These are phyloP conservation scores for Gamarada debralockiae DNA, from an alignment of 495 filamentous ascomycete species.

Conservation along the genomic window DNA sequence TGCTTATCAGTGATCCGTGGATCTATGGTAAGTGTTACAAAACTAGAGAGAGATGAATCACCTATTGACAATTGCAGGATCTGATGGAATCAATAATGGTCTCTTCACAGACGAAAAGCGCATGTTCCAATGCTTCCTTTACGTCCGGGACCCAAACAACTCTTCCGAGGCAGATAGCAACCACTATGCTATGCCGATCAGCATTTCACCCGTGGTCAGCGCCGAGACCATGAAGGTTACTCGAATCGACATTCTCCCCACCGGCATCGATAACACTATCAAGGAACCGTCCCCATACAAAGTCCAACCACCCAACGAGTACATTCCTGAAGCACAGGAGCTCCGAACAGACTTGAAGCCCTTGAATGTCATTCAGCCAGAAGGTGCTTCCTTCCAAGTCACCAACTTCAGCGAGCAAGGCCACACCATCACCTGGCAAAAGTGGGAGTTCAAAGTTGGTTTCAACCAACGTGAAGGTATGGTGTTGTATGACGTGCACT, in stretches of 20 bases:
- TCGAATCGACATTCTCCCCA: constrained; percentile 55
- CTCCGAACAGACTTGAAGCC: constrained; percentile 68
- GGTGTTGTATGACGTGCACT: constrained; percentile 61
- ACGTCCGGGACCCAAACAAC: constrained; percentile 56
- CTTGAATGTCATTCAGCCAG: constrained; percentile 69
- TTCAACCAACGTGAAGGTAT: constrained; percentile 64
- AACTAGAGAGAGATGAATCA: background rate
- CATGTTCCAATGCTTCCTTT: constrained; percentile 64
- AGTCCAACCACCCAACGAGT: constrained; percentile 61
- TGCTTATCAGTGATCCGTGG: constrained; percentile 65
- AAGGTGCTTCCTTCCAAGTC: constrained; percentile 68
- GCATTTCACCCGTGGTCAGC: constrained; percentile 75
- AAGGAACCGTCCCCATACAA: constrained; percentile 51
- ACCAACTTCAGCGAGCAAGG: constrained; percentile 44
- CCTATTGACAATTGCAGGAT: constrained; percentile 30
- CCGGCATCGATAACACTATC: constrained; percentile 56
- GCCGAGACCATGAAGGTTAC: constrained; percentile 59
- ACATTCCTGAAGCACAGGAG: constrained; percentile 65
- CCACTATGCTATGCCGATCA: constrained; percentile 75
- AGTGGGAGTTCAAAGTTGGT: constrained; percentile 62
- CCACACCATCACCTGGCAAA: constrained; percentile 57
- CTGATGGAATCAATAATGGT: constrained; percentile 57
- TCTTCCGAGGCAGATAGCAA: constrained; percentile 59
- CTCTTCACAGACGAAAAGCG: constrained; percentile 49
- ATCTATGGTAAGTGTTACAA: constrained; percentile 52